Percentiles rank a stretch among this genome's conserved stretches.
Evolutionary conservation across 2,329 filamentous ascomycete species (phyloP).

Genomic region (Aspergillus sp.): DNA sequence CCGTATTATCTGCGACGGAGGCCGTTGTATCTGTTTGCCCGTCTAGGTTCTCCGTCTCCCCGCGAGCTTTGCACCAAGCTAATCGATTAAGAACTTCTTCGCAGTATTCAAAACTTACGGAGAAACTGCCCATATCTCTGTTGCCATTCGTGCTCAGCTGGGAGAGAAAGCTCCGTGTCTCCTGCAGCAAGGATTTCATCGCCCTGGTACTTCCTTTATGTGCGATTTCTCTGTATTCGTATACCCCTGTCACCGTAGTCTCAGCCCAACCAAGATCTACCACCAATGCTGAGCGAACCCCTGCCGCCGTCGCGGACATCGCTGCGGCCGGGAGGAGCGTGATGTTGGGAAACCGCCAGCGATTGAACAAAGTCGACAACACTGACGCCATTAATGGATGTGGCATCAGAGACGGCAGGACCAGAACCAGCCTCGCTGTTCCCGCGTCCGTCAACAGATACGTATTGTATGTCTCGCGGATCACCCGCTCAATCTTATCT

Average conservation of each 20-base stretch:
- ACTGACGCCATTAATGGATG: conserved; percentile 67
- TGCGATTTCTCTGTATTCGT: conserved; percentile 78
- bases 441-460: conserved; percentile 55
- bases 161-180: conserved; percentile 48
- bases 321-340: conserved; percentile 72
- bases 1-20: conserved; percentile 24
- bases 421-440: conserved; percentile 63
- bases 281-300: conserved; percentile 74
- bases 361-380: conserved; percentile 69
- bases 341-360: conserved; percentile 70
- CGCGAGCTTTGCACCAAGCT: conserved; percentile 59
- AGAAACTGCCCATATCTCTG: conserved; percentile 28
- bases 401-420: conserved; percentile 69
- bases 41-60: neutral
- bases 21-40: conserved; percentile 1
- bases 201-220: conserved; percentile 64
- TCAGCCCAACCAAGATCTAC: conserved; percentile 91
- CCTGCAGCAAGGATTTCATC: conserved; percentile 61
- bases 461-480: conserved; percentile 76
- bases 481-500: conserved; percentile 75
- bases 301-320: conserved; percentile 67
- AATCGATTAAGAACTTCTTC: conserved; percentile 70
- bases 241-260: conserved; percentile 75
- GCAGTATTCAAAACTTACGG: conserved; percentile 65
- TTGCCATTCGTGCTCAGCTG: conserved; percentile 11